A percentile compares a stretch with the other conserved stretches of the same genome.
Conservation (phyloP, 2,329 filamentous ascomycete genomes). For the Thermochaetoides dissita region DNA sequence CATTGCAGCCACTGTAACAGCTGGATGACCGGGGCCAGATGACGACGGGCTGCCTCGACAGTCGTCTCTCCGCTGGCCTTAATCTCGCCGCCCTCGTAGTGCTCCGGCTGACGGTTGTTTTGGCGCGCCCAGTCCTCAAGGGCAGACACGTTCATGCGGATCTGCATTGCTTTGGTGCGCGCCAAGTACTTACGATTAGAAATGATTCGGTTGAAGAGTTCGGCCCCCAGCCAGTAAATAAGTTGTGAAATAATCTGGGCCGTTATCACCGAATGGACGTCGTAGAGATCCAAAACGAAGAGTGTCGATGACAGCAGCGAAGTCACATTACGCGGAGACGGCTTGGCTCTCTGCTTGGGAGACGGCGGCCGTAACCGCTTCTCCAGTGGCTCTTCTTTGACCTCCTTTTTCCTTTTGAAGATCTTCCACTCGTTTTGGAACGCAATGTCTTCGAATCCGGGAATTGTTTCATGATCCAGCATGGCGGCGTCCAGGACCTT, state of each 20-base stretch:
- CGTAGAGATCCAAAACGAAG: conserved; percentile 96
- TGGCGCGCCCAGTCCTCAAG: conserved; percentile 90
- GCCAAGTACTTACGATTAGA: conserved; percentile 88
- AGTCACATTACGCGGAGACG: conserved; percentile 87
- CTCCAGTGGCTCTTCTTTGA: conserved; percentile 79
- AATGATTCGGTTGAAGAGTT: conserved; percentile 97
- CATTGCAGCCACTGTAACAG: conserved; percentile 95
- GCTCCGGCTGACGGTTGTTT: conserved; percentile 89
- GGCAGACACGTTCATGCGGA: conserved; percentile 93
- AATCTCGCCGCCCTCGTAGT: conserved; percentile 86
- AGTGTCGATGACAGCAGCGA: conserved; percentile 89
- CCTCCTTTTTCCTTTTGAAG: conserved; percentile 79
- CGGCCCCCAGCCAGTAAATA: conserved; percentile 89
- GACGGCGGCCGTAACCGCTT: conserved; percentile 87
- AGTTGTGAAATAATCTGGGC: conserved; percentile 85
- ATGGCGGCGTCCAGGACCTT: conserved; percentile 88
- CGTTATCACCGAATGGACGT: conserved; percentile 93
- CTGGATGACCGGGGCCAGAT: conserved; percentile 83
- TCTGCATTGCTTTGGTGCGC: conserved; percentile 97
- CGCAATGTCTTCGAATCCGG: conserved; percentile 87
- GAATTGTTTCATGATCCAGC: conserved; percentile 92
- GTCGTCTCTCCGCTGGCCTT: conserved; percentile 75
- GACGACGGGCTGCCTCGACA: conserved; percentile 66
- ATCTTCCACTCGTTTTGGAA: conserved; percentile 99
- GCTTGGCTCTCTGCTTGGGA: conserved; percentile 80